Evolutionary conservation across 179 eudicot species (phyloP), one percentile per base, ranked within the genome.

Genomic region (Camellia oleifera): DNA sequence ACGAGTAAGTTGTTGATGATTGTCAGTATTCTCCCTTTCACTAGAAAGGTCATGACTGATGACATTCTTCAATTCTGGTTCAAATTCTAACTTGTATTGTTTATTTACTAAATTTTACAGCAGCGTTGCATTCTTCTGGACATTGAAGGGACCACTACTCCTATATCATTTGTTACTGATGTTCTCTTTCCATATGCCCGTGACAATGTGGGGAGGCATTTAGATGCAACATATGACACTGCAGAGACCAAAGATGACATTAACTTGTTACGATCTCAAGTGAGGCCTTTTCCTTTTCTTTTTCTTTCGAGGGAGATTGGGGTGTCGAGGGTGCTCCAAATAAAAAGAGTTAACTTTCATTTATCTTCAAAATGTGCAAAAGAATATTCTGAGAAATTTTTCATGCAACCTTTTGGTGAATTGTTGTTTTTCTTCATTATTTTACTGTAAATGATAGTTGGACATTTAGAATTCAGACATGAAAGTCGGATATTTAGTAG

Each of bases 81-180:
- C 0, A 2, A 11, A n/a, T 63, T 62, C 50, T 62, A 7, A 76
- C 14, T 18, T 20, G 58, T 52, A 12, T 2, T 23, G 20, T 70
- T 4, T 20, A 70, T 83, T n/a, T 46, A 73, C 60, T 54, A 5
- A 65, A 7, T 63, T 62, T 46, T 79, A 56, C 53, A 85, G 91
- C 93, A 97, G 99, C 89, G 90, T 8, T 94, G 97, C 88, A 87
- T 97, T 87, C 97, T 97, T 77, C 92, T 97, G 72, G 99, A 97
- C 89, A 97, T 97, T 86, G 99, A 97, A 85, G 99, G 99, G 79
- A 97, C 99, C 48, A 92, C 98, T 2, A 97, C 99, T 40, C 98
- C 98, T 14, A 94, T 97, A 83, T 90, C 98, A 72, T 97, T 92
- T 87, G 99, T 94, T 15, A 82, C 98, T 68, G 97, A 94, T 80